These are phyloP conservation scores for Xylaria castorea DNA, from an alignment of 495 filamentous ascomycete species.

Conservation along the genomic window DNA sequence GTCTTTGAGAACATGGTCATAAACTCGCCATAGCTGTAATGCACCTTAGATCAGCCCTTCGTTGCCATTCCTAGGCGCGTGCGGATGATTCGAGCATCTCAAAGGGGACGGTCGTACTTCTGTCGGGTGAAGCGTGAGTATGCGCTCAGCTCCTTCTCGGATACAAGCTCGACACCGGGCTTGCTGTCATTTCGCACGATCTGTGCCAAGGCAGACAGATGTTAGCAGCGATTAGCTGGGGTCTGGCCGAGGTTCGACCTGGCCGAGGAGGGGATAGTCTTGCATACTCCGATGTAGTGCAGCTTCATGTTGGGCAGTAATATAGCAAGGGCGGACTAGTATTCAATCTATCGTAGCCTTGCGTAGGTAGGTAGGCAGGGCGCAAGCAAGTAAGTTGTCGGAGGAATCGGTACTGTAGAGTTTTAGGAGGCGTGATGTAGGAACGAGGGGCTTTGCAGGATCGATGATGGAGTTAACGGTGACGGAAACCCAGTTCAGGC, in stretches of 20 bases:
- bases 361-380: neutral
- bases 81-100: neutral
- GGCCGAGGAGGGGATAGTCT: slow-evolving; percentile 24
- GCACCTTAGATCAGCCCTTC: slow-evolving; percentile 23
- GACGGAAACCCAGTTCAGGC: neutral
- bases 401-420: neutral
- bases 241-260: slow-evolving; percentile 20
- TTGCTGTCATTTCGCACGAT: slow-evolving; percentile 80
- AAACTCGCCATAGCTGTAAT: slow-evolving; percentile 64
- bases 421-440: slow-evolving; percentile 3
- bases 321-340: neutral
- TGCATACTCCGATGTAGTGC: slow-evolving; percentile 85
- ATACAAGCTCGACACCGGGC: slow-evolving; percentile 80
- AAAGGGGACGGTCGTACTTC: slow-evolving; percentile 53
- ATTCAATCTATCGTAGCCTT: neutral
- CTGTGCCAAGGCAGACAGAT: slow-evolving; percentile 50
- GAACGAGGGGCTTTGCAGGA: neutral
- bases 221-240: slow-evolving; percentile 21
- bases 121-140: slow-evolving; percentile 82
- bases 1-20: slow-evolving; percentile 73
- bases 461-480: slow-evolving; percentile 21
- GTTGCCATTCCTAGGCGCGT: neutral
- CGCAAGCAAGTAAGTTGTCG: neutral
- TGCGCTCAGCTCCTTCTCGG: slow-evolving; percentile 78
- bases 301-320: slow-evolving; percentile 78